Evolutionary conservation across 2,329 filamentous ascomycete genomes (phyloP).

Genomic region (Trichothecium roseum): DNA sequence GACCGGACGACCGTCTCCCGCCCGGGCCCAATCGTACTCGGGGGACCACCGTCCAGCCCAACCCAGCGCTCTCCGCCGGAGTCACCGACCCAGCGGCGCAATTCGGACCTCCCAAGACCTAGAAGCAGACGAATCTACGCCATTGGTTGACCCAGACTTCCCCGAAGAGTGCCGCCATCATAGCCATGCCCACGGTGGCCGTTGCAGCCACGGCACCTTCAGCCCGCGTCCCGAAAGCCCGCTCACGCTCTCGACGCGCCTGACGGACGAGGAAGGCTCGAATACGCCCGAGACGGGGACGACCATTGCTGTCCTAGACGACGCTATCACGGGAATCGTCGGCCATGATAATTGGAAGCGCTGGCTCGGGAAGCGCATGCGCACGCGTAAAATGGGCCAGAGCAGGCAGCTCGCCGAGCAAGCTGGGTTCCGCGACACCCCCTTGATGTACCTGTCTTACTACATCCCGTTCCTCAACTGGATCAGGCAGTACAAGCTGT

Average conservation of each 20-base stretch:
- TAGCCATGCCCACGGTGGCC: slow-evolving; percentile 30
- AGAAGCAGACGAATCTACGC: slow-evolving; percentile 36
- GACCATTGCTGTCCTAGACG: slow-evolving; percentile 26
- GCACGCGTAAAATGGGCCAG: slow-evolving; percentile 59
- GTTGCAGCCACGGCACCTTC: slow-evolving; percentile 66
- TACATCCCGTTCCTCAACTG: slow-evolving; percentile 88
- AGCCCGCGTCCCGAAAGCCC: slow-evolving; percentile 54
- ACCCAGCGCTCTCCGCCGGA: slow-evolving; percentile 35
- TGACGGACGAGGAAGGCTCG: slow-evolving; percentile 17
- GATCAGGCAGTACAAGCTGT: slow-evolving; percentile 77
- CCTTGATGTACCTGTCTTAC: slow-evolving; percentile 81
- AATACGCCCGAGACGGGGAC: slow-evolving; percentile 21
- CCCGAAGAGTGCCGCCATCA: slow-evolving; percentile 11
- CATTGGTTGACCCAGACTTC: slow-evolving; percentile 28
- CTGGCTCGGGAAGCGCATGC: slow-evolving; percentile 40
- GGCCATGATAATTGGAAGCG: slow-evolving; percentile 35
- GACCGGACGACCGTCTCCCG: slow-evolving; percentile 2
- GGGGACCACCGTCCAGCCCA: slow-evolving; percentile 22
- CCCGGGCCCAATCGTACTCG: slow-evolving; percentile 2
- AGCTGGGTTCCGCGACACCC: slow-evolving; percentile 63
- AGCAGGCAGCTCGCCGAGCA: slow-evolving; percentile 61
- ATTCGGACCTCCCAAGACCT: neutral
- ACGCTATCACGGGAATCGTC: slow-evolving; percentile 24
- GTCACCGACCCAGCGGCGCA: slow-evolving; percentile 21
- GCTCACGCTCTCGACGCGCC: slow-evolving; percentile 10